Percentiles rank a stretch among this genome's conserved stretches.
phyloP scores from a whole-genome alignment of 225 moss, liverwort and hornwort genomes.

The Straminergon stramineum region DNA sequence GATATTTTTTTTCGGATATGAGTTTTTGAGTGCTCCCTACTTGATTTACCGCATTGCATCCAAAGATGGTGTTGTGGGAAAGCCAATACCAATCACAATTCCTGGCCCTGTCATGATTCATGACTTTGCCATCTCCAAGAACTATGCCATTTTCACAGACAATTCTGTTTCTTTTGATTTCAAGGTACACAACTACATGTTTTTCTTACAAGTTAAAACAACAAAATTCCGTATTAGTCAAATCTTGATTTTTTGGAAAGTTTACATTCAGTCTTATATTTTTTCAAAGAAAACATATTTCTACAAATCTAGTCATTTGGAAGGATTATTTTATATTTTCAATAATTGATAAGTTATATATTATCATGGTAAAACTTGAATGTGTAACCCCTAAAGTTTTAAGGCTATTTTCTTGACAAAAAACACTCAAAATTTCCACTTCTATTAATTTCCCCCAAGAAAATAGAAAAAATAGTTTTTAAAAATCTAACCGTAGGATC shows the following conservation, averaged over 20 bases:
- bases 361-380: rapidly evolving
- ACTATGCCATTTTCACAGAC: background rate
- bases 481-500: too few relatives aligned
- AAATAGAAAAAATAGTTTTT: too few relatives aligned
- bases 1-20: slow-evolving; percentile 46
- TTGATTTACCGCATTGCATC: slow-evolving; percentile 53
- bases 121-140: slow-evolving; percentile 46
- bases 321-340: background rate
- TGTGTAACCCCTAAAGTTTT: too few relatives aligned
- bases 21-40: background rate
- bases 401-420: too few relatives aligned
- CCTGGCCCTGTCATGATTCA: slow-evolving; percentile 46
- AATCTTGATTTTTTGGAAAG: background rate
- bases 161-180: background rate
- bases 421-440: too few relatives aligned
- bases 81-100: slow-evolving; percentile 31
- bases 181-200: background rate
- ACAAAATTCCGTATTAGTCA: rapidly evolving
- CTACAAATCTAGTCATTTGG: background rate
- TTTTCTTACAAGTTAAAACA: background rate
- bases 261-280: background rate
- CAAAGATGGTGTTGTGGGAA: slow-evolving; percentile 33
- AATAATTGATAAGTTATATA: background rate
- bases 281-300: background rate
- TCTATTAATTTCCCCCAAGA: too few relatives aligned